A percentile compares a stretch with the other conserved stretches of the same genome.
These are phyloP conservation scores for Leishmania tropica DNA, from an alignment of 208 protist genomes.

Conservation along the genomic window DNA sequence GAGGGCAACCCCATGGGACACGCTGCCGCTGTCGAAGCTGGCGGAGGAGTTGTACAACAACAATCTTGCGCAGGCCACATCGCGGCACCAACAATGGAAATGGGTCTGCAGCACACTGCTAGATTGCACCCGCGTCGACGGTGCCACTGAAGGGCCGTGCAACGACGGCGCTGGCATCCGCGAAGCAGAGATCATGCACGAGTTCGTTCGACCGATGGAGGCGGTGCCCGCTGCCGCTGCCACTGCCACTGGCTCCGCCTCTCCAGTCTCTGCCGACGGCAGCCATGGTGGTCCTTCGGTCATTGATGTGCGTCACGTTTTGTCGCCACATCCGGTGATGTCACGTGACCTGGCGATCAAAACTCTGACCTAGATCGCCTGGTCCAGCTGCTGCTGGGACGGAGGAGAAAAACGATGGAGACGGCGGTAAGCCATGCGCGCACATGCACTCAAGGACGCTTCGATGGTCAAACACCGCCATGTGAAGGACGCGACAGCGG, in stretches of 20 bases:
- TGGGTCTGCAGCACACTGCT: neutral
- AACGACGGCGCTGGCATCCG: neutral
- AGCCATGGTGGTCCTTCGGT: neutral
- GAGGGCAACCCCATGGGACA: conserved; percentile 50
- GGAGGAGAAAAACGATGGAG: neutral
- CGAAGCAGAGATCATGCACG: conserved; percentile 1
- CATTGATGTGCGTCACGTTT: conserved; percentile 1
- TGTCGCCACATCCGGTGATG: conserved; percentile 36
- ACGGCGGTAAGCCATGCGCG: neutral
- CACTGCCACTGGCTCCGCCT: neutral
- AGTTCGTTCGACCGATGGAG: neutral
- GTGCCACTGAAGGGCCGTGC: neutral
- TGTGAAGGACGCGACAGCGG: too few species aligned
- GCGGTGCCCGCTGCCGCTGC: neutral
- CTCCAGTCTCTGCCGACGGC: neutral
- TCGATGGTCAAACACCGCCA: too few species aligned
- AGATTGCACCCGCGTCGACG: neutral
- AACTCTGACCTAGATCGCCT: conserved; percentile 8
- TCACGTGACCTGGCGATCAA: conserved; percentile 19
- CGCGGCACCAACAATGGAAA: conserved; percentile 16
- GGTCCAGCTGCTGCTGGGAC: neutral
- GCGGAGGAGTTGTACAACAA: conserved; percentile 27
- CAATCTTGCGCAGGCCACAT: neutral
- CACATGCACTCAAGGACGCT: too few species aligned
- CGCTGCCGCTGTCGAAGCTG: conserved; percentile 6